phyloP scores from a whole-genome alignment of 2,329 filamentous ascomycete species.

The Phialemonium atrogriseum region DNA sequence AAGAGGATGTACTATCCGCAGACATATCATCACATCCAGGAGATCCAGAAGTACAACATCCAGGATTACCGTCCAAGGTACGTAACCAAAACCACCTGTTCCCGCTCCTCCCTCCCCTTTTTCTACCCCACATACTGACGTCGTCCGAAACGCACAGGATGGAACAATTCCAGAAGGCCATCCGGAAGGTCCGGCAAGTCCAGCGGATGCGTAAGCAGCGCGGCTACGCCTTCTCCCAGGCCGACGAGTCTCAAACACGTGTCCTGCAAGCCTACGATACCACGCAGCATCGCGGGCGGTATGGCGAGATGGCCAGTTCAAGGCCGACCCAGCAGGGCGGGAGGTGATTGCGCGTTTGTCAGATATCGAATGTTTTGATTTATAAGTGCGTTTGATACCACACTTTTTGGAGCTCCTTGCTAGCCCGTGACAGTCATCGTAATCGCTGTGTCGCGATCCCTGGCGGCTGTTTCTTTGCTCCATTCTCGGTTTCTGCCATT shows the following conservation, averaged over 20 bases:
- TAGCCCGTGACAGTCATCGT: too few relatives aligned
- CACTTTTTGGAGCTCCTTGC: too few relatives aligned
- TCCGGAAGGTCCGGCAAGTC: conserved; percentile 94
- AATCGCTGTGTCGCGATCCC: too few relatives aligned
- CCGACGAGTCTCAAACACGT: conserved; percentile 90
- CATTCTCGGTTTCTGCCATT: too few relatives aligned
- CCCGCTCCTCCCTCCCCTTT: conserved; percentile 8
- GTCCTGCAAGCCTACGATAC: conserved; percentile 98
- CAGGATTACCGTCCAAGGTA: conserved; percentile 96
- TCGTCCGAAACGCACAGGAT: conserved; percentile 55
- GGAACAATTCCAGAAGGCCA: conserved; percentile 99
- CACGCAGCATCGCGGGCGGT: conserved; percentile 80
- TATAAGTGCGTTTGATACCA: too few relatives aligned
- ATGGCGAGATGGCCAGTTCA: conserved; percentile 76
- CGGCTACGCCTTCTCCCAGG: conserved; percentile 96
- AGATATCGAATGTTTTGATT: too few relatives aligned
- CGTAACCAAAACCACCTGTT: too few relatives aligned
- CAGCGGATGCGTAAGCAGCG: conserved; percentile 99
- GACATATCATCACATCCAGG: conserved; percentile 95
- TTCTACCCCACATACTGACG: conserved; percentile 6
- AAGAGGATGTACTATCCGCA: conserved; percentile 97
- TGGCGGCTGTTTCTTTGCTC: too few relatives aligned
- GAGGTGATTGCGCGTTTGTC: too few relatives aligned
- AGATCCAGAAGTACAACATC: conserved; percentile 99
- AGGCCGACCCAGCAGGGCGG: conserved; percentile 12